Percentiles rank a stretch among this genome's conserved stretches.
phyloP scores from a whole-genome alignment of 768 basidiomycete species.

The Pleurotus cornucopiae region DNA sequence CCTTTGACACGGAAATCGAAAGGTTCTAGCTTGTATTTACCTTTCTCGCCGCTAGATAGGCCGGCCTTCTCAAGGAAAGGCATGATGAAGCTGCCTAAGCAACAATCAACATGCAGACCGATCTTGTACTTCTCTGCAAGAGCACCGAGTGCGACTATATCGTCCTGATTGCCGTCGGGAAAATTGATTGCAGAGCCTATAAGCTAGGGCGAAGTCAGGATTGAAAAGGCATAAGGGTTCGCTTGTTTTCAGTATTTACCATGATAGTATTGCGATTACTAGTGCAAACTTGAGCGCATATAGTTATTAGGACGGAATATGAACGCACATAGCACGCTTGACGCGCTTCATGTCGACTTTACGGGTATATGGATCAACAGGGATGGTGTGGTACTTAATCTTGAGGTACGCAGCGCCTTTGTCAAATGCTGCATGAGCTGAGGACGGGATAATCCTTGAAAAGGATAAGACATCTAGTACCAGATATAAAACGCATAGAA shows the following conservation, averaged over 20 bases:
- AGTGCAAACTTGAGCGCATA: slow-evolving; percentile 7
- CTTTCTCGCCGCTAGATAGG: slow-evolving; percentile 53
- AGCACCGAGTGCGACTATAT: slow-evolving; percentile 72
- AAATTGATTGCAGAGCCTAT: slow-evolving; percentile 87
- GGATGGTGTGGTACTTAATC: slow-evolving; percentile 86
- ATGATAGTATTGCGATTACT: slow-evolving; percentile 89
- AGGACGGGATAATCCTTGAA: slow-evolving; percentile 71
- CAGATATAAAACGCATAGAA: background rate
- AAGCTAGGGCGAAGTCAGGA: slow-evolving; percentile 38
- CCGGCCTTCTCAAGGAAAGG: slow-evolving; percentile 86
- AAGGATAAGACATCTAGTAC: background rate
- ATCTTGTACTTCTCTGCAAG: slow-evolving; percentile 74
- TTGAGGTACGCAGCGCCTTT: slow-evolving; percentile 87
- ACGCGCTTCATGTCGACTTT: slow-evolving; percentile 75
- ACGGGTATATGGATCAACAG: slow-evolving; percentile 73
- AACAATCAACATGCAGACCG: slow-evolving; percentile 93
- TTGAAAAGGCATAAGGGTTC: background rate
- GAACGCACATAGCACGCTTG: slow-evolving; percentile 79
- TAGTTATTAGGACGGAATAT: slow-evolving; percentile 2
- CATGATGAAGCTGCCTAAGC: slow-evolving; percentile 89
- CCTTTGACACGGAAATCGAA: slow-evolving; percentile 92
- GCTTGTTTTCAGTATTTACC: slow-evolving; percentile 34
- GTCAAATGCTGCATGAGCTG: slow-evolving; percentile 93
- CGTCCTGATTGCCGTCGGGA: slow-evolving; percentile 82
- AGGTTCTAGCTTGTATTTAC: slow-evolving; percentile 53